Conservation (phyloP, 208 protist species). For the Trypanosoma congolense region DNA sequence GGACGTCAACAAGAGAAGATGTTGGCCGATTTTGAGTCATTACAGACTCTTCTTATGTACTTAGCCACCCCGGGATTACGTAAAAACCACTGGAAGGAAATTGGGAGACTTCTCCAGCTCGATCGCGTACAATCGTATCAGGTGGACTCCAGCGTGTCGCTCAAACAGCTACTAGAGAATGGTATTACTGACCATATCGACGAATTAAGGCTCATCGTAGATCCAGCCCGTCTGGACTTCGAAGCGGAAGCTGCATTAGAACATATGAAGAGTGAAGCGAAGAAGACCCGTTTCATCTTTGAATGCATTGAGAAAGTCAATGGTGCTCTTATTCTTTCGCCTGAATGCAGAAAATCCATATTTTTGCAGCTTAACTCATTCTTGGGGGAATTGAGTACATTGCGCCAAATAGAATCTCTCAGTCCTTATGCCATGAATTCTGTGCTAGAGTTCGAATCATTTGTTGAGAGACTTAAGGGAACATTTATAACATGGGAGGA, state of each 20-base stretch:
- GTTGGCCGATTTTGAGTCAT: conserved; percentile 70
- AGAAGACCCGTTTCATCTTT: conserved; percentile 69
- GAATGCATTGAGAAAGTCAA: conserved; percentile 15
- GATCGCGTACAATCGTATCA: conserved; percentile 42
- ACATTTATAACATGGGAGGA: conserved; percentile 44
- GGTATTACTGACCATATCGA: conserved; percentile 51
- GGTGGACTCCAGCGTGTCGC: conserved; percentile 48
- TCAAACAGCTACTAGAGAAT: conserved; percentile 60
- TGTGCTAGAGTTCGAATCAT: conserved; percentile 66
- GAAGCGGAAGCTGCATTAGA: conserved; percentile 69
- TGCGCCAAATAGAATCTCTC: conserved; percentile 47
- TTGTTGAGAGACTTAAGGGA: conserved; percentile 53
- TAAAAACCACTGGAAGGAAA: conserved; percentile 88
- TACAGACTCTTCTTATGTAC: conserved; percentile 59
- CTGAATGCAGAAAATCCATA: conserved; percentile 28
- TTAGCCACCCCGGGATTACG: conserved; percentile 73
- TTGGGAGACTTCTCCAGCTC: conserved; percentile 49
- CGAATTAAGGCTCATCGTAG: conserved; percentile 54
- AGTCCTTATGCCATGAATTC: conserved; percentile 49
- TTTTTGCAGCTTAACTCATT: conserved; percentile 49
- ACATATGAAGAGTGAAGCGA: conserved; percentile 82
- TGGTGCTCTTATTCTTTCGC: conserved; percentile 19
- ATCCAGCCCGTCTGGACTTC: conserved; percentile 70
- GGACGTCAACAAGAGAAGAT: conserved; percentile 77
- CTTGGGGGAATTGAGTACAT: conserved; percentile 33